Evolutionary conservation across 2,329 filamentous ascomycete species (phyloP), one percentile per base, ranked within the genome.

Genomic region (Xenoacremonium recifei): DNA sequence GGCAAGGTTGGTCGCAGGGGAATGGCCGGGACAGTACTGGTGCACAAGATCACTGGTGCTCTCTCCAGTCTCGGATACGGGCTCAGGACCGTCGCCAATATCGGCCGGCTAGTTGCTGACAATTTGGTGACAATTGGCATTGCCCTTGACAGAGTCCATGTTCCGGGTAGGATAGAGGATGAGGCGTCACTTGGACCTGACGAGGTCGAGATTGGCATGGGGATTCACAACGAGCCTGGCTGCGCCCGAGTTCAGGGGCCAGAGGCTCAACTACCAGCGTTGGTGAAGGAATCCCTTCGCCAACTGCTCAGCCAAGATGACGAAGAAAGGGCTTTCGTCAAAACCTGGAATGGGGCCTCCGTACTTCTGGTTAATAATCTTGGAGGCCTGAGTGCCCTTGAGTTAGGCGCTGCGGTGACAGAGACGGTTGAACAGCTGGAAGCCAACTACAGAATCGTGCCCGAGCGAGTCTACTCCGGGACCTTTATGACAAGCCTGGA

Each of bases 401-500:
- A 57, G 40, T 45, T 55, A 11, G 45, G 53, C 12, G 49, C 45
- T 13, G 47, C 53, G 23, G 48, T 46, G 4, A 32, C 47, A 5
- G 48, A 55, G 29, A 44, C 53, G 2, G 34, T 51, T 10, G 39
- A 49, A 6, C 49, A 53, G 39, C 40, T 57, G 16, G 31, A 27
- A 9, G 39, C 31, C 13, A 42, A 43, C 4, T 49, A 51, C 27
- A 33, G 38, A 20, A 33, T 57, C 23, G 77, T 84, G 70, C 80
- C 21, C 81, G 84, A 35, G 10, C 42, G 49, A 4, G 35, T 57
- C 10, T 42, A 50, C 3, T 45, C 43, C 20, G 54, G 40, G 11
- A 85, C 82, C 0, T 88, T 82, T 66, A 82, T 88, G 74, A 87
- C 84, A 15, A 85, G 82, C 49, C 63, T 89, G 47, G 87, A 89